A percentile compares a stretch with the other conserved stretches of the same genome.
phyloP scores from a whole-genome alignment of 2,329 filamentous ascomycete genomes.

The Xylaria sp. region DNA sequence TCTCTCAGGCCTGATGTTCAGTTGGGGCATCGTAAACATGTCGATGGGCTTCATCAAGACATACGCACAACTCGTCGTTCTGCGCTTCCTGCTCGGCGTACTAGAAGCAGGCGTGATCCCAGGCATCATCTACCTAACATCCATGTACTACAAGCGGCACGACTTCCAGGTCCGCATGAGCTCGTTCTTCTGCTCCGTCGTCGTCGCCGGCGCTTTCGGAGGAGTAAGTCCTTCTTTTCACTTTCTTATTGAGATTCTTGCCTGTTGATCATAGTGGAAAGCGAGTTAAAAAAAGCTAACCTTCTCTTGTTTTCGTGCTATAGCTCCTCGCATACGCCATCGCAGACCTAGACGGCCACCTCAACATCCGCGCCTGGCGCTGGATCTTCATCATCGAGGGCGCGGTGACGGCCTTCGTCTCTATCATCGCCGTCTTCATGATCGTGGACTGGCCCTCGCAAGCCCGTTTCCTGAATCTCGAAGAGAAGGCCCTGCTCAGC shows the following conservation, averaged over 20 bases:
- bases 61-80: conserved; percentile 54
- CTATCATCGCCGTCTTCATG: conserved; percentile 53
- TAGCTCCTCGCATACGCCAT: conserved; percentile 62
- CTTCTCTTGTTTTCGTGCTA: neutral
- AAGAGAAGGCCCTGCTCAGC: conserved; percentile 53
- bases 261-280: neutral
- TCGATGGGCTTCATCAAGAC: conserved; percentile 59
- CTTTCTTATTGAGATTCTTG: neutral
- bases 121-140: conserved; percentile 59
- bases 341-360: conserved; percentile 56
- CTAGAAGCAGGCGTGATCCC: conserved; percentile 61
- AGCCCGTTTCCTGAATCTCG: conserved; percentile 57
- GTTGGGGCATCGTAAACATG: conserved; percentile 60
- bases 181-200: conserved; percentile 57
- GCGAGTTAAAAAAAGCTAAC: neutral
- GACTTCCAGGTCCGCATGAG: conserved; percentile 61
- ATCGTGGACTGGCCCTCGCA: conserved; percentile 63
- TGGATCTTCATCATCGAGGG: conserved; percentile 61
- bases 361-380: conserved; percentile 59
- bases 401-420: conserved; percentile 50
- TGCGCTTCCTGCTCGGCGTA: conserved; percentile 58
- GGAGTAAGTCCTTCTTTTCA: conserved; percentile 47
- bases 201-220: conserved; percentile 57
- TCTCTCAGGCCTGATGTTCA: conserved; percentile 54
- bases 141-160: conserved; percentile 61